Base-by-base conservation (phyloP, 441 rosid species). In the Francoa sonchifolia region DNA sequence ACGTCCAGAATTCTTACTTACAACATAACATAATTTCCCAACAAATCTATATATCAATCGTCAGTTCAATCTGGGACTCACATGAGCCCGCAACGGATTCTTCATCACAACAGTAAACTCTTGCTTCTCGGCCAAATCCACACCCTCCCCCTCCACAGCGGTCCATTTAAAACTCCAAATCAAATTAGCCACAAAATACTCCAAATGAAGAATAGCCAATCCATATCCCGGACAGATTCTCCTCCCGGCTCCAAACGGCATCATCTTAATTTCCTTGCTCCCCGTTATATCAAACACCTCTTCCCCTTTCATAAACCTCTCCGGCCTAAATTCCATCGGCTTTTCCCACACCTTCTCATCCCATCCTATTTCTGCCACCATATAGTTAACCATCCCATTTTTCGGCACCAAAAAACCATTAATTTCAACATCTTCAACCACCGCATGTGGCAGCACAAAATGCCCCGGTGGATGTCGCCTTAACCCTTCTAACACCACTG, bases 181-280 rank as follows among this genome's bases (percentile, higher is more conserved):
- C 20, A 33, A 26, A 12, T 51, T 51, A 0, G 28, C 48, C 10
- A 51, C 34, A 41, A 52, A 52, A 26, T 34, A 42, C 42, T 42
- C 57, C 57, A 52, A 52, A 27, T 52, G 43, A 27, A 52, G 43
- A 29, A 52, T 42, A 3, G 49, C 57, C 10, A 52, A 18, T 2
- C 16, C 26, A 19, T 34, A 42, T 1, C 48, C 49, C 7, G 43
- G 49, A 35, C 49, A 52, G 5, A 52, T 27, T 35, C 57, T 42
- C 39, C 54, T 39, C 12, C 54, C 46, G 4, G 17, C 54, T 2
- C 46, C 54, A 49, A 49, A 49, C 4, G 57, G 57, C 44, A 52
- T 42, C 57, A 52, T 52, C 35, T 52, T 52, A 10, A 52, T 52
- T 23, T 52, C 44, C 30, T 10, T 49, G 10, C 45, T 39, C 8